Evolutionary conservation across 768 basidiomycete species (phyloP).

Genomic region (Mycena olivaceomarginata): DNA sequence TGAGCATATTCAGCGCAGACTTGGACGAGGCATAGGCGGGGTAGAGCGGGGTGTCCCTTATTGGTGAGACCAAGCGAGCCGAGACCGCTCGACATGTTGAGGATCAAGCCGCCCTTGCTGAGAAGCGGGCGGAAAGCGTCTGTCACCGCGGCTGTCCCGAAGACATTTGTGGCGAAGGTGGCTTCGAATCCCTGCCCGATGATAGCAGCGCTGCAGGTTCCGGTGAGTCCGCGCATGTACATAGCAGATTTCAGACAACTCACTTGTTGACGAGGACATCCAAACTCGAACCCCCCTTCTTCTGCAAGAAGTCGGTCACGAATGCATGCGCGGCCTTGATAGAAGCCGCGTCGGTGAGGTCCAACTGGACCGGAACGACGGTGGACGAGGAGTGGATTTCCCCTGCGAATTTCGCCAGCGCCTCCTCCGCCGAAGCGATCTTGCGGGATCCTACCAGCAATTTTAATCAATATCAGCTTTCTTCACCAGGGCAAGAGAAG

Average conservation of each 20-base stretch:
- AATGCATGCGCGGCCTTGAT: constrained; percentile 19
- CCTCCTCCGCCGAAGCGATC: constrained; percentile 26
- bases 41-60: not conserved
- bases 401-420: constrained; percentile 1
- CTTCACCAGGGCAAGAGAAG: no score
- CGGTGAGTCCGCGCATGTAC: not conserved
- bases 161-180: not conserved
- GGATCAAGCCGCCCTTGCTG: not conserved
- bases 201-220: not conserved
- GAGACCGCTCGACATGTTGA: not conserved
- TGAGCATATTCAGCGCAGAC: constrained; percentile 35
- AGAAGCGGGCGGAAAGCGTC: not conserved
- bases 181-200: not conserved
- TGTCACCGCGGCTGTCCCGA: not conserved
- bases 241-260: not conserved
- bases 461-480: not conserved
- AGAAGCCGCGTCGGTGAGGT: constrained; percentile 1
- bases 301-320: constrained; percentile 6
- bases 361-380: not conserved
- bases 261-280: constrained; percentile 40
- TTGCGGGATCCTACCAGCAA: constrained; percentile 31
- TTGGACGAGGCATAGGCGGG: constrained; percentile 12
- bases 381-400: constrained; percentile 23
- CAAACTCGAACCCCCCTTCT: not conserved
- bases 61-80: not conserved